These are phyloP conservation scores for Karstenula rhodostoma DNA, from an alignment of 2,329 filamentous ascomycete genomes.

Conservation along the genomic window DNA sequence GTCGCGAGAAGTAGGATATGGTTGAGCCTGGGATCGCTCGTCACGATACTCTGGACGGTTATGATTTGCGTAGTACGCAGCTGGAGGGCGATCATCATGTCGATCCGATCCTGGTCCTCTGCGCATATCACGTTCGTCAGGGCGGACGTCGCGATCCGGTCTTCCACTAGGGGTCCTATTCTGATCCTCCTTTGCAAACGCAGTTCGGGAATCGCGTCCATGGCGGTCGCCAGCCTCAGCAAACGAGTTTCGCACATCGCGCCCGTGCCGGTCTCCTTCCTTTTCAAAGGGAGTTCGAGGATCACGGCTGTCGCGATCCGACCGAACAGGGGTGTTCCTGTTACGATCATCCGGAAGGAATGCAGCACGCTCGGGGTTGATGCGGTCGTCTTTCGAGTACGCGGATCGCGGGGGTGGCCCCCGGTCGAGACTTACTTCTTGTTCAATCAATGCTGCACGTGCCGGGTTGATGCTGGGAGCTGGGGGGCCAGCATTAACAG, in stretches of 20 bases:
- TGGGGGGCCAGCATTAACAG: background rate
- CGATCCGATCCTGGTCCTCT: constrained; percentile 42
- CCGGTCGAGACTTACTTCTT: constrained; percentile 35
- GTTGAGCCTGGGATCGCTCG: constrained; percentile 37
- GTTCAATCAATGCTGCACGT: constrained; percentile 8
- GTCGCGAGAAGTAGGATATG: constrained; percentile 47
- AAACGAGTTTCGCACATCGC: constrained; percentile 5
- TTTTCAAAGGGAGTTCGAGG: constrained; percentile 1
- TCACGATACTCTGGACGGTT: constrained; percentile 40
- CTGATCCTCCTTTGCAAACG: constrained; percentile 9
- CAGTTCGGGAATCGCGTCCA: constrained; percentile 1
- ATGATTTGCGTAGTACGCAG: constrained; percentile 37
- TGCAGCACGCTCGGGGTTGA: constrained; percentile 52
- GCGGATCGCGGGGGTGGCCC: constrained; percentile 44
- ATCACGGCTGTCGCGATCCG: constrained; percentile 21
- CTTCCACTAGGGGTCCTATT: background rate
- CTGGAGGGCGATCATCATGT: constrained; percentile 34
- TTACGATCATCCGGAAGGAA: constrained; percentile 39
- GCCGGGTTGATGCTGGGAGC: constrained; percentile 8
- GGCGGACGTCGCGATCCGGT: constrained; percentile 39
- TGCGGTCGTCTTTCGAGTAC: constrained; percentile 40
- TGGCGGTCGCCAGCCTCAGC: constrained; percentile 3
- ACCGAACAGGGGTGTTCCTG: constrained; percentile 27
- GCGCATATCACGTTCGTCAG: constrained; percentile 30
- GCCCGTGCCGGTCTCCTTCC: constrained; percentile 2